phyloP scores from a whole-genome alignment of 2,329 filamentous ascomycete genomes.

The Fusarium neocosmosporiellum region DNA sequence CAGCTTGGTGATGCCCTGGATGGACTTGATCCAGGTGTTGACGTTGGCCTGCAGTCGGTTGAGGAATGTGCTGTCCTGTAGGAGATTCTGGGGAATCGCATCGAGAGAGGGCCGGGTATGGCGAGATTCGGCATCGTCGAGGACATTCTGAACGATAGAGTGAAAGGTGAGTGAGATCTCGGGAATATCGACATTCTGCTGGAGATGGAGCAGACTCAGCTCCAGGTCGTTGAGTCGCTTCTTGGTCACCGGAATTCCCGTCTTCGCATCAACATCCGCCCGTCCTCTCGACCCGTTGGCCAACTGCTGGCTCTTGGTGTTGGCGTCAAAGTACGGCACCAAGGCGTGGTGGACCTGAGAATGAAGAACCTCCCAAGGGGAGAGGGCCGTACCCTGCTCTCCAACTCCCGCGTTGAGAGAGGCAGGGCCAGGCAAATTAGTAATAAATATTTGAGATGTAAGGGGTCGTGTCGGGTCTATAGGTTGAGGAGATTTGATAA shows the following conservation, averaged over 20 bases:
- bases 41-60: slow-evolving; percentile 94
- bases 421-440: slow-evolving; percentile 87
- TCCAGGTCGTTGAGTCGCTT: slow-evolving; percentile 96
- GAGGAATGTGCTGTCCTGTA: slow-evolving; percentile 90
- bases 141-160: slow-evolving; percentile 84
- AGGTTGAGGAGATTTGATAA: slow-evolving; percentile 89
- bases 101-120: slow-evolving; percentile 80
- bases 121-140: slow-evolving; percentile 79
- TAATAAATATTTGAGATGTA: slow-evolving; percentile 89
- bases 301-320: slow-evolving; percentile 83
- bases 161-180: slow-evolving; percentile 90
- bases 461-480: slow-evolving; percentile 87
- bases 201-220: slow-evolving; percentile 87
- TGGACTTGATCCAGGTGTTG: slow-evolving; percentile 98
- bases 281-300: slow-evolving; percentile 75
- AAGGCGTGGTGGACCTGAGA: slow-evolving; percentile 91
- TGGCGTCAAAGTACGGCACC: slow-evolving; percentile 97
- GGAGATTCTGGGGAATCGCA: slow-evolving; percentile 77
- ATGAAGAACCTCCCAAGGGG: slow-evolving; percentile 92
- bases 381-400: slow-evolving; percentile 78
- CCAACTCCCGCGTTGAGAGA: slow-evolving; percentile 73
- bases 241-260: slow-evolving; percentile 95
- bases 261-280: slow-evolving; percentile 89
- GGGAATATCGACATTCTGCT: slow-evolving; percentile 98
- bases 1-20: slow-evolving; percentile 95